phyloP scores from a whole-genome alignment of 805 yeast species.

The Debaryomyces prosopidis region DNA sequence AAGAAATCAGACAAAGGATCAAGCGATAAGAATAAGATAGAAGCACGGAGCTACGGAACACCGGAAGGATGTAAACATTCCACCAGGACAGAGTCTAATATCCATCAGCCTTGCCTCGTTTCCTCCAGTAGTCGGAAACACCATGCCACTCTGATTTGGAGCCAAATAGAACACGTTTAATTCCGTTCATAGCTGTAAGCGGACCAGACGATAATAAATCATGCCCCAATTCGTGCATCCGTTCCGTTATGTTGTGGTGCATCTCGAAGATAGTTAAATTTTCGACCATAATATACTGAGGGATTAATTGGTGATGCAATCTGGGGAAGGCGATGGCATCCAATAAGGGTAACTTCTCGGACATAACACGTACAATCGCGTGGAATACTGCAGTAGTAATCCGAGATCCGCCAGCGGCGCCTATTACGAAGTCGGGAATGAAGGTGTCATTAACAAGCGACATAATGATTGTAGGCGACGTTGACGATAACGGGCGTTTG shows the following conservation, averaged over 20 bases:
- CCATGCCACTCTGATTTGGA: conserved; percentile 55
- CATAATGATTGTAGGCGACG: conserved; percentile 70
- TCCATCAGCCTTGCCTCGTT: conserved; percentile 73
- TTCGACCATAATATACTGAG: conserved; percentile 67
- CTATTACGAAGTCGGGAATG: conserved; percentile 66
- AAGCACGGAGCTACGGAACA: background rate
- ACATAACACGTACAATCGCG: conserved; percentile 67
- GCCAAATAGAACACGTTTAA: conserved; percentile 53
- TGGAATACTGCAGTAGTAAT: conserved; percentile 83
- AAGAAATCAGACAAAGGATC: background rate
- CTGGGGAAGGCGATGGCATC: conserved; percentile 80
- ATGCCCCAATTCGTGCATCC: conserved; percentile 47
- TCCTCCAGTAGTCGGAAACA: conserved; percentile 90
- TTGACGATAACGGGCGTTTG: conserved; percentile 83
- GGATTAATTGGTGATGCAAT: conserved; percentile 85
- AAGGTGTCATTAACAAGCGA: conserved; percentile 27
- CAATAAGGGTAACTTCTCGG: conserved; percentile 56
- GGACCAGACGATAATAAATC: conserved; percentile 33
- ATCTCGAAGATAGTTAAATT: conserved; percentile 38
- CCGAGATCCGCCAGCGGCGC: conserved; percentile 94
- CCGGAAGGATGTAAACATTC: background rate
- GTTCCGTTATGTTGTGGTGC: conserved; percentile 40
- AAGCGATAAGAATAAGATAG: background rate
- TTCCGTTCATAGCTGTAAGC: conserved; percentile 44
- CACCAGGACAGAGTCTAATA: conserved; percentile 31